phyloP scores from a whole-genome alignment of 140 eudicot genomes.

The Bidens hawaiensis region DNA sequence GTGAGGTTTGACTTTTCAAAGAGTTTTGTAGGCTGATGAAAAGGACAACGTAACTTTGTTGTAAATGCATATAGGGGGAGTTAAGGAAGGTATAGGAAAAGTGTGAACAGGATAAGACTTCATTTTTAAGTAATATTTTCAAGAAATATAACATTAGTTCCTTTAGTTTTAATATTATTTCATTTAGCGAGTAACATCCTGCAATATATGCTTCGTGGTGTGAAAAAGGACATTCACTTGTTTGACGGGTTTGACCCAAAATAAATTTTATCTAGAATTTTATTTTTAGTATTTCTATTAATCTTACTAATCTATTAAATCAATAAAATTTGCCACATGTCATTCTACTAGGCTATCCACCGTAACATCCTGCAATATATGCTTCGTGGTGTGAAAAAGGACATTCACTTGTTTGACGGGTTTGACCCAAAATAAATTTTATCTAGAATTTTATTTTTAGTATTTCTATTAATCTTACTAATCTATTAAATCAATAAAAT shows the following conservation, averaged over 20 bases:
- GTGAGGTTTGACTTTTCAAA: constrained; percentile 30
- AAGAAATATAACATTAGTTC: background rate
- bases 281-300: no score
- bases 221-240: no score
- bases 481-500: no score
- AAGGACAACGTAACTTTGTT: constrained; percentile 15
- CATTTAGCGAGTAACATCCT: background rate
- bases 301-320: no score
- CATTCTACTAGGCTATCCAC: no score
- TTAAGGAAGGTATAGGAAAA: background rate
- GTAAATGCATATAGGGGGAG: constrained; percentile 9
- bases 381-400: no score
- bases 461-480: no score
- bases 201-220: no score
- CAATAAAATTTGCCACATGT: no score
- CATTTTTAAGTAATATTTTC: background rate
- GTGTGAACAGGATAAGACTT: background rate
- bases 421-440: no score
- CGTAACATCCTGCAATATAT: background rate
- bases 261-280: no score
- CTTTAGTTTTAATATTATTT: background rate
- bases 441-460: no score
- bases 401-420: background rate
- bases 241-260: background rate
- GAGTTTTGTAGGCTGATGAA: constrained; percentile 26